Evolutionary conservation across 2,329 filamentous ascomycete species (phyloP), one percentile per base, ranked within the genome.

Genomic region (Talaromyces rugulosus): DNA sequence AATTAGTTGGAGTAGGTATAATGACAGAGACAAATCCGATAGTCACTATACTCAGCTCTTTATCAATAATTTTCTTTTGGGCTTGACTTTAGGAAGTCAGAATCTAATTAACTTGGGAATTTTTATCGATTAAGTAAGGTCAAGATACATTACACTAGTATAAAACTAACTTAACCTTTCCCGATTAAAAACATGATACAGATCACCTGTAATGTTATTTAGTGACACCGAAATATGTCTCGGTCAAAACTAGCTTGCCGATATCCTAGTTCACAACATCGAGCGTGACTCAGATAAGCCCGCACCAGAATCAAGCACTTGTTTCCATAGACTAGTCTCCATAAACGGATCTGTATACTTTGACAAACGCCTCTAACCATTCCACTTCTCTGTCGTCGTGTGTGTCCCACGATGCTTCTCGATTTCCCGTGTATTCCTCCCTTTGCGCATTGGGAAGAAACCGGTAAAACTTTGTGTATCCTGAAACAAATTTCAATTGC

Each of bases 341-440:
- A 11, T 51, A 18, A 28, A 51, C 5, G 47, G 60, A 62, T 9
- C 64, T 61, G 44, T 63, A 65, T 2, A 65, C 56, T 31, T 33
- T 53, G 44, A 65, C 51, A 59, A 68, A 69, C 3, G 59, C 58
- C 54, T 62, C 58, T 16, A 68, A 50, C 67, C 66, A 68, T 55
- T 62, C 57, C 28, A 62, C 60, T 40, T 69, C 67, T 47, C 56
- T 59, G 34, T 66, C 62, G 34, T 66, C 52, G 55, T 67, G 67
- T 27, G 59, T 62, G 4, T 63, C 62, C 33, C 55, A 65, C 3
- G 8, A 7, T 33, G 12, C 7, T 12, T 23, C 4, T 16, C 23
- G 2, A 47, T 56, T 28, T 56, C 23, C 18, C 23, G n/a, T 18
- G 44, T 23, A 11, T 4, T 9, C 6, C 18, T 23, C 11, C 44